phyloP scores from a whole-genome alignment of 495 filamentous ascomycete genomes.

The Pyrenopolyporus hunteri region DNA sequence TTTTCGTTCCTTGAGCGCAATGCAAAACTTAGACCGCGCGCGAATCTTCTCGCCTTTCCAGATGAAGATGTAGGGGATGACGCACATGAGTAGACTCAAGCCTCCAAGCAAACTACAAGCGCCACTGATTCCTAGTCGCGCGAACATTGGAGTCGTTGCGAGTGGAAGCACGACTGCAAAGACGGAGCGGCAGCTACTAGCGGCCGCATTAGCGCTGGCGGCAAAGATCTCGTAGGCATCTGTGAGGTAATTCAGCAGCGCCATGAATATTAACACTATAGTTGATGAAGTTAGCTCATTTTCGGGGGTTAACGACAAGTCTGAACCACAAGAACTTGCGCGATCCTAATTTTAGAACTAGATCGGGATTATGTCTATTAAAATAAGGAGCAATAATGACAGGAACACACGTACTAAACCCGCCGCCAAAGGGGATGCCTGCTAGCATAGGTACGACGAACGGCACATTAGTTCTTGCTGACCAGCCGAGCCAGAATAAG shows the following conservation, averaged over 20 bases:
- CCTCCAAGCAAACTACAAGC: constrained; percentile 49
- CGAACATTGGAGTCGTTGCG: constrained; percentile 49
- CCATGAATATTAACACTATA: constrained; percentile 63
- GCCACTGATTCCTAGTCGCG: constrained; percentile 43
- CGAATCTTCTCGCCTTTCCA: constrained; percentile 51
- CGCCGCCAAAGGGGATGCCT: constrained; percentile 71
- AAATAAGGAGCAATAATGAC: not conserved
- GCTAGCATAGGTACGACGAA: constrained; percentile 70
- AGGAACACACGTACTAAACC: constrained; percentile 58
- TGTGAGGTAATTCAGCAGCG: constrained; percentile 72
- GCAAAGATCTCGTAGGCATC: constrained; percentile 79
- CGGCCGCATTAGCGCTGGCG: constrained; percentile 71
- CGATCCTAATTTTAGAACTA: no score
- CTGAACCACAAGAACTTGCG: no score
- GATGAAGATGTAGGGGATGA: constrained; percentile 50
- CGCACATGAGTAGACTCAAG: constrained; percentile 46
- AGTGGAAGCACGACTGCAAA: constrained; percentile 67
- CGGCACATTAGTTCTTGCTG: constrained; percentile 59
- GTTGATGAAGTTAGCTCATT: not conserved
- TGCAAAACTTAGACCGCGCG: constrained; percentile 45
- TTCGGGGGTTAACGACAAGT: no score
- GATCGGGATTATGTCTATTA: no score
- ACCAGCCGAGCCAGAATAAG: constrained; percentile 79
- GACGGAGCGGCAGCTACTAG: constrained; percentile 63
- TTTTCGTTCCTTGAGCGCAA: constrained; percentile 44